phyloP scores from a whole-genome alignment of 2,329 filamentous ascomycete species.

The Cryphonectria nitschkei region DNA sequence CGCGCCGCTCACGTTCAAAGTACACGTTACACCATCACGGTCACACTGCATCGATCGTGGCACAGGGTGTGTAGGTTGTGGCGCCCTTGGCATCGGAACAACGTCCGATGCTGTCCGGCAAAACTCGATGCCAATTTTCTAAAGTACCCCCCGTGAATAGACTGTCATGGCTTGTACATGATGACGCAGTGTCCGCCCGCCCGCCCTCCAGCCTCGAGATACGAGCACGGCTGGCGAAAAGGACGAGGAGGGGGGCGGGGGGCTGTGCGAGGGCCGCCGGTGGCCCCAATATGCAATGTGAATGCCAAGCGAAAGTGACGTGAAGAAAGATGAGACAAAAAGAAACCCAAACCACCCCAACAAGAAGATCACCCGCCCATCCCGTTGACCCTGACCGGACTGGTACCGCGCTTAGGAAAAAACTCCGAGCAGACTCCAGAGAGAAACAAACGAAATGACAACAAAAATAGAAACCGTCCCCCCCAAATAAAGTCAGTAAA shows the following conservation, averaged over 20 bases:
- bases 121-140: constrained; percentile 1
- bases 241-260: background rate
- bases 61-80: constrained; percentile 4
- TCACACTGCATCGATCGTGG: constrained; percentile 1
- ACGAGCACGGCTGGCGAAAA: background rate
- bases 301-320: background rate
- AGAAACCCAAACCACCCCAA: background rate
- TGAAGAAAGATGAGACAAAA: background rate
- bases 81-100: constrained; percentile 11
- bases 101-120: constrained; percentile 1
- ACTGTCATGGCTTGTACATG: background rate
- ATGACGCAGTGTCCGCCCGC: background rate
- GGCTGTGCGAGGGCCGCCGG: no score
- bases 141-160: background rate
- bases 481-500: background rate
- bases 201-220: background rate
- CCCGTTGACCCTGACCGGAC: background rate
- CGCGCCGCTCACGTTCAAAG: background rate
- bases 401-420: background rate
- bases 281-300: constrained; percentile 1
- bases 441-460: background rate
- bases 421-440: background rate
- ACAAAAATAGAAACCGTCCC: background rate
- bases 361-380: background rate
- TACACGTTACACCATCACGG: constrained; percentile 13